These are phyloP conservation scores for Diaporthe ilicicola DNA, from an alignment of 2,329 filamentous ascomycete genomes.

Conservation along the genomic window DNA sequence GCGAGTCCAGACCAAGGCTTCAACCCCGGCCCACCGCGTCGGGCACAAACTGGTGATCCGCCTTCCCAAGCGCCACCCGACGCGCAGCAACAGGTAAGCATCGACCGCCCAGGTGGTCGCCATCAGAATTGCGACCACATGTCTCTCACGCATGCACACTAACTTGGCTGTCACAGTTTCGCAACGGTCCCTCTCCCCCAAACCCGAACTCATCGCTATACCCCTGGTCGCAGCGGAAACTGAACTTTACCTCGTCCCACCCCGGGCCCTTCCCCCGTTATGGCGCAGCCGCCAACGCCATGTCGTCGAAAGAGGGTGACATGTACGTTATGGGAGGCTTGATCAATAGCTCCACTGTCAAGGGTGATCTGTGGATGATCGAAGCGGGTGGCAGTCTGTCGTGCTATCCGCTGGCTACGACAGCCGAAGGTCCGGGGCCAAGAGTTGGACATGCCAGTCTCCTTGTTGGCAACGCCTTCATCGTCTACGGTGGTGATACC, in stretches of 20 bases:
- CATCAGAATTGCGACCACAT: neutral
- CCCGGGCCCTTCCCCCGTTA: constrained; percentile 94
- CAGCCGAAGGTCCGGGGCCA: constrained; percentile 92
- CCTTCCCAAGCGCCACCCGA: constrained; percentile 58
- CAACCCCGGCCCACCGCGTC: constrained; percentile 46
- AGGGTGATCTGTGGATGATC: constrained; percentile 97
- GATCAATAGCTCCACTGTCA: constrained; percentile 93
- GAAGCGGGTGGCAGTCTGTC: constrained; percentile 88
- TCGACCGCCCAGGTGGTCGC: neutral
- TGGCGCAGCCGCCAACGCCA: constrained; percentile 92
- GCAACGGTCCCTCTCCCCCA: constrained; percentile 58
- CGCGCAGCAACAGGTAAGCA: constrained; percentile 50
- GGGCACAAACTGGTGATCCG: constrained; percentile 48
- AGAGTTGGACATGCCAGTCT: constrained; percentile 94
- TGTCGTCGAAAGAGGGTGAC: constrained; percentile 94
- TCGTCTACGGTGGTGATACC: constrained; percentile 97
- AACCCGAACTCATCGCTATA: constrained; percentile 84
- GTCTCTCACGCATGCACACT: constrained; percentile 9
- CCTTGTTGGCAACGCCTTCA: constrained; percentile 97
- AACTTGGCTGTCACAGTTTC: constrained; percentile 51
- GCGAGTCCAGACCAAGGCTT: constrained; percentile 73
- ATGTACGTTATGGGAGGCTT: constrained; percentile 98
- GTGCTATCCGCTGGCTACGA: constrained; percentile 91
- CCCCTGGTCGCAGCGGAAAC: constrained; percentile 90
- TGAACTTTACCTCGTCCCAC: constrained; percentile 85